phyloP scores from a whole-genome alignment of 495 filamentous ascomycete species.

The Amorphotheca resinae region DNA sequence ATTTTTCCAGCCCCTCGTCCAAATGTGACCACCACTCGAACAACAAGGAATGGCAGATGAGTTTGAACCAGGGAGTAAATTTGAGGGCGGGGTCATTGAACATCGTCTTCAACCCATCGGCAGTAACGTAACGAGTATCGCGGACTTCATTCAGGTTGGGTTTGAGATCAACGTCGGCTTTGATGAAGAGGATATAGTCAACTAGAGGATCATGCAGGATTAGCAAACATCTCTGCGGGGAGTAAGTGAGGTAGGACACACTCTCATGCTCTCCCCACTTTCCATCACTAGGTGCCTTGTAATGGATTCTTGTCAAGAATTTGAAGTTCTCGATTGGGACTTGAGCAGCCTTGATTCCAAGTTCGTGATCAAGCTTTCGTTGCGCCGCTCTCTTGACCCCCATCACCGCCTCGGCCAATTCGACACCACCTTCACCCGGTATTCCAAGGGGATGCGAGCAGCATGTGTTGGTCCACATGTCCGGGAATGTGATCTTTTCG shows the following conservation, averaged over 20 bases:
- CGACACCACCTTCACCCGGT: slow-evolving; percentile 77
- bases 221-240: slow-evolving; percentile 2
- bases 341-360: slow-evolving; percentile 81
- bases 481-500: slow-evolving; percentile 98
- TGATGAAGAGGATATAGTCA: slow-evolving; percentile 98
- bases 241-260: slow-evolving; percentile 34
- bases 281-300: slow-evolving; percentile 92
- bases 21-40: slow-evolving; percentile 97
- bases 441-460: slow-evolving; percentile 94
- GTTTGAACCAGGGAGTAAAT: slow-evolving; percentile 99
- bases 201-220: slow-evolving; percentile 37
- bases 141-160: slow-evolving; percentile 79
- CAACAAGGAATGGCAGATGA: slow-evolving; percentile 94
- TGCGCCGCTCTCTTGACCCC: slow-evolving; percentile 86
- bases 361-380: slow-evolving; percentile 85
- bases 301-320: slow-evolving; percentile 95
- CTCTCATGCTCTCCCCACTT: slow-evolving; percentile 99
- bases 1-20: slow-evolving; percentile 68
- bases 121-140: slow-evolving; percentile 69
- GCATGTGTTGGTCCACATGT: slow-evolving; percentile 99
- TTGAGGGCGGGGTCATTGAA: slow-evolving; percentile 66
- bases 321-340: slow-evolving; percentile 86
- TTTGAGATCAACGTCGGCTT: slow-evolving; percentile 73
- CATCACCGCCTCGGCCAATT: slow-evolving; percentile 63
- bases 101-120: slow-evolving; percentile 71